Conservation (phyloP, 1,284 basidiomycete genomes). For the Cryptococcus wingfieldii region DNA sequence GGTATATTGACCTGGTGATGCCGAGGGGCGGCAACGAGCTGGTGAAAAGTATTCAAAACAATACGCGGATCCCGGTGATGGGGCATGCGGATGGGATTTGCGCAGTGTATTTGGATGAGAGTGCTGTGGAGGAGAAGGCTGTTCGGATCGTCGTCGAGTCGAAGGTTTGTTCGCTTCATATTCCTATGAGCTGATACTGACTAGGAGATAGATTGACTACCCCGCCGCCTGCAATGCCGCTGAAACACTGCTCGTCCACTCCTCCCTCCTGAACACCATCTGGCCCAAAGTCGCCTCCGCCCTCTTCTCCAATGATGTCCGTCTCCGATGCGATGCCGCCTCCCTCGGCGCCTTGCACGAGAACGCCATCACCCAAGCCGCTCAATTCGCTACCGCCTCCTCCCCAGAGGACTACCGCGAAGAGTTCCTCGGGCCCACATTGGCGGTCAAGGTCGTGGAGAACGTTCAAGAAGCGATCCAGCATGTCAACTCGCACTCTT, state of each 20-base stretch:
- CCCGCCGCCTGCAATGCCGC: slow-evolving; percentile 93
- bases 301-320: slow-evolving; percentile 66
- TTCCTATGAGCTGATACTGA: background rate
- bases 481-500: slow-evolving; percentile 89
- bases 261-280: slow-evolving; percentile 61
- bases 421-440: slow-evolving; percentile 79
- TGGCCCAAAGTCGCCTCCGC: slow-evolving; percentile 77
- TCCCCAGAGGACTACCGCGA: slow-evolving; percentile 67
- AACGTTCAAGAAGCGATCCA: slow-evolving; percentile 69
- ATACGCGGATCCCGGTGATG: slow-evolving; percentile 94
- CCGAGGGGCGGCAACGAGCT: slow-evolving; percentile 90
- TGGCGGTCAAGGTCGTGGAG: slow-evolving; percentile 72
- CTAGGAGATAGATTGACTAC: slow-evolving; percentile 68
- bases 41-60: slow-evolving; percentile 82
- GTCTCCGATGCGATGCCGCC: slow-evolving; percentile 70
- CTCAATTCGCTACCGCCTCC: slow-evolving; percentile 56
- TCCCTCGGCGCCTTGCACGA: slow-evolving; percentile 56
- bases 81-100: slow-evolving; percentile 97
- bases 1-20: slow-evolving; percentile 94
- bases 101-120: slow-evolving; percentile 79
- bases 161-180: slow-evolving; percentile 60
- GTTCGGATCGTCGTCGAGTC: slow-evolving; percentile 79
- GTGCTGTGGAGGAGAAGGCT: slow-evolving; percentile 72
- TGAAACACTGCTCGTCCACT: slow-evolving; percentile 86
- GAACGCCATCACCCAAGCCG: slow-evolving; percentile 42